These are phyloP conservation scores for Leucosporidium creatinivorum DNA, from an alignment of 768 basidiomycete genomes.

Conservation along the genomic window DNA sequence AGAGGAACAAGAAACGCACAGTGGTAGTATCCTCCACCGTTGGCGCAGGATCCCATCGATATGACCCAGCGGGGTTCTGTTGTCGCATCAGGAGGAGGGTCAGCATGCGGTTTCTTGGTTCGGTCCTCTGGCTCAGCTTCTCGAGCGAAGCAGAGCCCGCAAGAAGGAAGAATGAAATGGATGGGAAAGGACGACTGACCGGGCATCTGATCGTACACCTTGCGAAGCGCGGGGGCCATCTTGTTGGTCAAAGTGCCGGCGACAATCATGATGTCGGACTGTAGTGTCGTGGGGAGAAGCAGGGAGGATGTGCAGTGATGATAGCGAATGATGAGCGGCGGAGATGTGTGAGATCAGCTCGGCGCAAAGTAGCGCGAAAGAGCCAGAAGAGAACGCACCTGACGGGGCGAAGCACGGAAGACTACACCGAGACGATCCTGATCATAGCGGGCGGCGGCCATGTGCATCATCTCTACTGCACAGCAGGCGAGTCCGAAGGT, in stretches of 20 bases:
- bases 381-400: slow-evolving; percentile 20
- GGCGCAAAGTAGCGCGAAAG: no score
- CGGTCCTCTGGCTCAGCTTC: no score
- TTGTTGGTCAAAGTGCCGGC: slow-evolving; percentile 98
- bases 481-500: slow-evolving; percentile 86
- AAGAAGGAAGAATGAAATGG: no score
- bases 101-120: no score
- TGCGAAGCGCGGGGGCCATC: slow-evolving; percentile 96
- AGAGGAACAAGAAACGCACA: no score
- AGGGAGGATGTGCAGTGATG: background rate
- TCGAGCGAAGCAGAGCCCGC: slow-evolving; percentile 4
- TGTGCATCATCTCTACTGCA: slow-evolving; percentile 99
- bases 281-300: no score
- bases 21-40: slow-evolving; percentile 63
- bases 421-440: slow-evolving; percentile 95
- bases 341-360: no score
- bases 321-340: no score
- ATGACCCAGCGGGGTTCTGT: slow-evolving; percentile 99
- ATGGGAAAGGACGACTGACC: no score
- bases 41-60: slow-evolving; percentile 99
- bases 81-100: slow-evolving; percentile 49
- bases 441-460: slow-evolving; percentile 98
- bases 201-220: slow-evolving; percentile 65
- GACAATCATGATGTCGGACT: slow-evolving; percentile 98
- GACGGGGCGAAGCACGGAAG: slow-evolving; percentile 94